These are phyloP conservation scores for Penicillium verrucosum DNA, from an alignment of 2,329 filamentous ascomycete genomes.

Conservation along the genomic window DNA sequence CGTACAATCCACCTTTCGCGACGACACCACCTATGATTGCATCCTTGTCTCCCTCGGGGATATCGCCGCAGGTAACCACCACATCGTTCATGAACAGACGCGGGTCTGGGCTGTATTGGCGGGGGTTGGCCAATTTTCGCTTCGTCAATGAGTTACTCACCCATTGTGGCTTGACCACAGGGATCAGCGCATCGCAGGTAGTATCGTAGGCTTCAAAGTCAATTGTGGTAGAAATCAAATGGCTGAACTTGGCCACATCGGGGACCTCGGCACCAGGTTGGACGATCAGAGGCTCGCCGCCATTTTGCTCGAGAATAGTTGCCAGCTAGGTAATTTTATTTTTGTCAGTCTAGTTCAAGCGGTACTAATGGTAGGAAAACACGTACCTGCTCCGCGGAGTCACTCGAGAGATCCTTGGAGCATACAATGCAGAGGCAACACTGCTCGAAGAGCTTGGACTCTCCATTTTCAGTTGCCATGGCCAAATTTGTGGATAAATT, in stretches of 20 bases:
- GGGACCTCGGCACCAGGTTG: conserved; percentile 36
- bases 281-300: conserved; percentile 48
- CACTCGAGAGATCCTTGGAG: conserved; percentile 39
- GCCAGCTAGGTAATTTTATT: conserved; percentile 40
- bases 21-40: conserved; percentile 86
- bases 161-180: conserved; percentile 81
- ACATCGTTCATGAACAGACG: conserved; percentile 86
- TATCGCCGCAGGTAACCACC: conserved; percentile 74
- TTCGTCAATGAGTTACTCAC: conserved; percentile 67
- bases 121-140: conserved; percentile 69
- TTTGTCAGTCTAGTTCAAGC: conserved; percentile 5
- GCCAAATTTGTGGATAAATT: not conserved
- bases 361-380: not conserved
- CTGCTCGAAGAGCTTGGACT: conserved; percentile 43
- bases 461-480: conserved; percentile 30
- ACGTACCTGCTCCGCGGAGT: conserved; percentile 42
- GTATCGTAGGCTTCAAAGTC: conserved; percentile 86
- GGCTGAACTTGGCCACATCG: conserved; percentile 52
- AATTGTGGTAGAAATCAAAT: conserved; percentile 72
- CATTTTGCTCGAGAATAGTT: conserved; percentile 46
- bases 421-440: conserved; percentile 47
- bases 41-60: conserved; percentile 84
- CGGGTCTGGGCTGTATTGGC: conserved; percentile 87
- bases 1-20: conserved; percentile 82
- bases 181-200: conserved; percentile 72